Base-by-base conservation (phyloP, 1,284 basidiomycete species). In the Fomitopsis schrenkii region DNA sequence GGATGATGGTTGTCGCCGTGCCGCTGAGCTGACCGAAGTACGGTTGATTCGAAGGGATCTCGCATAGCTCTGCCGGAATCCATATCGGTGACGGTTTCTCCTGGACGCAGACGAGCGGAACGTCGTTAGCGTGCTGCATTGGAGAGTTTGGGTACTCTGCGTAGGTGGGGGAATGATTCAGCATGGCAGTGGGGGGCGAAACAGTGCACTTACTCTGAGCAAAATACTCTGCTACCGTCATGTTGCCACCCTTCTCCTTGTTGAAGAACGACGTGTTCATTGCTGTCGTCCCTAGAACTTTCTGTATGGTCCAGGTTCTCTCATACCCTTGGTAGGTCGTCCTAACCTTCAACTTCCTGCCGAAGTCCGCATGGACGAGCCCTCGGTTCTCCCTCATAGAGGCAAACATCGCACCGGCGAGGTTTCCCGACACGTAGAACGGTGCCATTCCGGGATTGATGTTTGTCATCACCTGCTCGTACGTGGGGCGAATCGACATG, bases 391-490 rank as follows among this genome's bases (percentile, higher is more conserved):
- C 68, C 4, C 62, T 62, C 5, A 70, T 63, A 64, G 88, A 90
- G 3, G 75, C 77, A 3, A 74, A 28, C 59, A 91, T 76, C 0
- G 83, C 80, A 0, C 85, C 74, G 0, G 81, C 84, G 4, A 91
- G 76, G 59, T 85, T 87, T 0, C 85, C 85, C 0, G 86, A 81
- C 7, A 76, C 72, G 62, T 90, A 82, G 69, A 92, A 92, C 0
- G 88, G 87, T 0, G 86, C 83, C 82, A 87, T 88, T 69, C 86
- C 88, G 15, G 84, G 81, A 62, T 89, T 90, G 28, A 91, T 81
- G 66, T 91, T 91, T 58, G 91, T 83, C 81, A 88, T 83, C 2
- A 91, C 74, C 59, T 87, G 79, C 59, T 86, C 86, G 72, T 80
- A 84, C 7, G 81, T 78, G 0, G 87, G 85, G 0, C 88, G 80